Evolutionary conservation across 345 rosid genomes (phyloP).

Genomic region (Pugionium cornutum): DNA sequence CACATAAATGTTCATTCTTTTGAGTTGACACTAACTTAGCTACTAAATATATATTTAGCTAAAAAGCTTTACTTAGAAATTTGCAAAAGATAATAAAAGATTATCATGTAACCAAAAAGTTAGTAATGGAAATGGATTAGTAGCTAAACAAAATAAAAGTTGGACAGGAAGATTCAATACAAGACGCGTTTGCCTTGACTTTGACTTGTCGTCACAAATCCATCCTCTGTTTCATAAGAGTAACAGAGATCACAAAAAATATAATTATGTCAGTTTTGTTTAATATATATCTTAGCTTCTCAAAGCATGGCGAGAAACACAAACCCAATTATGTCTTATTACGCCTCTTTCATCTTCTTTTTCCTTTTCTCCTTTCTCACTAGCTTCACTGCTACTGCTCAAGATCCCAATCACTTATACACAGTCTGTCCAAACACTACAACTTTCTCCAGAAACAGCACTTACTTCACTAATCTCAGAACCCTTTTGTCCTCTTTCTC

Average conservation of each 20-base stretch:
- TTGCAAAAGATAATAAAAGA: no score
- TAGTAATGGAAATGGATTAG: no score
- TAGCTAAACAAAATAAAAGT: neutral
- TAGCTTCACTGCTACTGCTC: constrained; percentile 39
- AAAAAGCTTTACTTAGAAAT: no score
- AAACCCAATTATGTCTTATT: constrained; percentile 22
- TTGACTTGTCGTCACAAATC: constrained; percentile 21
- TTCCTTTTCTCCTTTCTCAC: constrained; percentile 25
- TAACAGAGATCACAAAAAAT: no score
- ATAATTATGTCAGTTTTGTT: no score
- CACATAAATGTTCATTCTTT: no score
- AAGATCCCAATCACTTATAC: constrained; percentile 8
- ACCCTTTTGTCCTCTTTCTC: constrained; percentile 43
- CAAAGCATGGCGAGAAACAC: constrained; percentile 6
- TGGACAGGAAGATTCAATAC: neutral
- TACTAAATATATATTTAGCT: no score
- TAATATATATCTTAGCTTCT: neutral
- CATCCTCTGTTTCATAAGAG: neutral
- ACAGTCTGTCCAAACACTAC: neutral
- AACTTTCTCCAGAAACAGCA: constrained; percentile 39
- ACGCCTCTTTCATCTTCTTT: neutral
- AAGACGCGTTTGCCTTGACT: constrained; percentile 28
- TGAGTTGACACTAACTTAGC: no score
- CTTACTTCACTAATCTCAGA: constrained; percentile 43
- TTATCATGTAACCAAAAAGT: no score